Conservation (phyloP, 306 rosid genomes). For the Cicer arietinum region DNA sequence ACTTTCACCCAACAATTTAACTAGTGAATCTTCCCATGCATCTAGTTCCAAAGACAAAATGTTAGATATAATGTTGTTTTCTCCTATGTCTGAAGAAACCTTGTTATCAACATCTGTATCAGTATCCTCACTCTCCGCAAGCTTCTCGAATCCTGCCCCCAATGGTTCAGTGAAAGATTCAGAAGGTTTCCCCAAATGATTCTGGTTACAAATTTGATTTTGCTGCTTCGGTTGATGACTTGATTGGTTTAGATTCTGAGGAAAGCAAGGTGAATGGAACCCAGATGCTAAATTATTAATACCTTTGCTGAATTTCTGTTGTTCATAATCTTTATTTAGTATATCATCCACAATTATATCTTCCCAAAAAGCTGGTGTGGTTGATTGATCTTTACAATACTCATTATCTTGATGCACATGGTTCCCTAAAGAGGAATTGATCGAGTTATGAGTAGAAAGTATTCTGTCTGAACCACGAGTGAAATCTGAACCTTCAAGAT, state of each 20-base stretch:
- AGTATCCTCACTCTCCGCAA: constrained; percentile 38
- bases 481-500: constrained; percentile 44
- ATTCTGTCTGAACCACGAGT: constrained; percentile 39
- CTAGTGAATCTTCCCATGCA: constrained; percentile 57
- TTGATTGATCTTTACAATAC: constrained; percentile 43
- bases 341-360: constrained; percentile 50
- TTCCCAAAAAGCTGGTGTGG: constrained; percentile 55
- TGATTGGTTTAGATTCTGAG: constrained; percentile 43
- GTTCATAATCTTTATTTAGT: constrained; percentile 41
- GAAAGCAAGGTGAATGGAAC: constrained; percentile 32
- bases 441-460: constrained; percentile 28
- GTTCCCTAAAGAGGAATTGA: constrained; percentile 37
- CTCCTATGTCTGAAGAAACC: constrained; percentile 53
- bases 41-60: constrained; percentile 61
- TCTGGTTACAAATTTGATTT: constrained; percentile 47
- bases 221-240: constrained; percentile 42
- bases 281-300: constrained; percentile 35
- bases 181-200: constrained; percentile 37
- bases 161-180: constrained; percentile 32
- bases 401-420: constrained; percentile 46
- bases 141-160: constrained; percentile 39
- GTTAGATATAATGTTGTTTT: constrained; percentile 57
- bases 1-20: constrained; percentile 53
- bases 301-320: constrained; percentile 36
- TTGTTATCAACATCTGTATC: constrained; percentile 35